Conservation (phyloP, 176 grass and related monocot genomes). For the Chloris gayana region DNA sequence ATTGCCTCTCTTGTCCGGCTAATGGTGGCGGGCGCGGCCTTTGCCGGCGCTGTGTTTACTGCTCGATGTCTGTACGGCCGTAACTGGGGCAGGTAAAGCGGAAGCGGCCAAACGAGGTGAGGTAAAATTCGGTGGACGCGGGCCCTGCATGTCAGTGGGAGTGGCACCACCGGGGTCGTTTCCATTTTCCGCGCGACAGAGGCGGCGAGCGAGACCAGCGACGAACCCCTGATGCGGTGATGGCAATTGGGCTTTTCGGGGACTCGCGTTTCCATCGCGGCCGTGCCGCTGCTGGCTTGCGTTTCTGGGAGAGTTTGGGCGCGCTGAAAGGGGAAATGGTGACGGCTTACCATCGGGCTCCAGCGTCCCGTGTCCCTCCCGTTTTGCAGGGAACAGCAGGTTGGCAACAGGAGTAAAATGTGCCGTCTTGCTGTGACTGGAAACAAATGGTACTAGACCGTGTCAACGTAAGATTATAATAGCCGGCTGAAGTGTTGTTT, state of each 20-base stretch:
- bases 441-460: not conserved
- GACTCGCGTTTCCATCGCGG: not conserved
- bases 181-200: not conserved
- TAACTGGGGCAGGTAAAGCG: conserved; percentile 15
- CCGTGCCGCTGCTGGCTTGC: not conserved
- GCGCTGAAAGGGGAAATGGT: not conserved
- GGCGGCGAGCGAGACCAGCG: not conserved
- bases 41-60: conserved; percentile 31
- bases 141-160: conserved; percentile 2
- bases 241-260: not conserved
- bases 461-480: not conserved
- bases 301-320: not conserved
- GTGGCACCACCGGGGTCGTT: not conserved
- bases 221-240: not conserved
- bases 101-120: not conserved
- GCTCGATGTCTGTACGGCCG: conserved; percentile 29
- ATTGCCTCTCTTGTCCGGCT: conserved; percentile 1
- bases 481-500: not conserved
- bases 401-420: not conserved
- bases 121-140: not conserved
- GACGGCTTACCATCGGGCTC: not conserved
- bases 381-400: not conserved
- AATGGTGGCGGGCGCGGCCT: conserved; percentile 10
- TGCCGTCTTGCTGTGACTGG: not conserved
- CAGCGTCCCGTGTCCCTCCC: not conserved